Conservation (phyloP, 306 rosid genomes). For the Quercus rubra region DNA sequence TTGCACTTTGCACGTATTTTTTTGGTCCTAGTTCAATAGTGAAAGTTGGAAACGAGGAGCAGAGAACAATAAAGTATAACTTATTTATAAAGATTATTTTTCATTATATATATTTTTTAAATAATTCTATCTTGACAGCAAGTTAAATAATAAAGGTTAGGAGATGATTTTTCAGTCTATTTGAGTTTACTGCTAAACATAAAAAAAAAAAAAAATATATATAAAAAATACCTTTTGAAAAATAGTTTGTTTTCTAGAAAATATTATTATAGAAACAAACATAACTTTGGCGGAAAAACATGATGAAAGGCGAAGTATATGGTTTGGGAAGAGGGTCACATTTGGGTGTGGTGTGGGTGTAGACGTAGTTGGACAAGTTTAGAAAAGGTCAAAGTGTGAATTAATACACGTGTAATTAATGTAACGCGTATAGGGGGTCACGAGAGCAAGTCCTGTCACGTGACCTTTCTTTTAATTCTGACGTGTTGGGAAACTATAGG, state of each 20-base stretch:
- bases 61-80: neutral
- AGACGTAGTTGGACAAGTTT: neutral
- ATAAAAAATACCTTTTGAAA: too few relatives aligned
- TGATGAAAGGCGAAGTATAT: neutral
- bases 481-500: neutral
- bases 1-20: neutral
- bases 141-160: fast-evolving
- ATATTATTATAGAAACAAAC: too few relatives aligned
- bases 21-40: neutral
- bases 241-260: neutral
- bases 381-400: neutral
- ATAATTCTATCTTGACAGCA: fast-evolving
- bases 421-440: neutral
- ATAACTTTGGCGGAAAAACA: neutral
- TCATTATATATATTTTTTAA: too few relatives aligned
- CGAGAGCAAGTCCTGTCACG: neutral
- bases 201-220: too few relatives aligned
- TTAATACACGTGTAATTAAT: neutral
- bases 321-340: neutral
- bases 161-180: too few relatives aligned
- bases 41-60: neutral
- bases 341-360: neutral
- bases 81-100: too few relatives aligned
- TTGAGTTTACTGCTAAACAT: fast-evolving
- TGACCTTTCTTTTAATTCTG: neutral